Evolutionary conservation across 2,329 filamentous ascomycete genomes (phyloP).

Genomic region (Aspergillus caelatus): DNA sequence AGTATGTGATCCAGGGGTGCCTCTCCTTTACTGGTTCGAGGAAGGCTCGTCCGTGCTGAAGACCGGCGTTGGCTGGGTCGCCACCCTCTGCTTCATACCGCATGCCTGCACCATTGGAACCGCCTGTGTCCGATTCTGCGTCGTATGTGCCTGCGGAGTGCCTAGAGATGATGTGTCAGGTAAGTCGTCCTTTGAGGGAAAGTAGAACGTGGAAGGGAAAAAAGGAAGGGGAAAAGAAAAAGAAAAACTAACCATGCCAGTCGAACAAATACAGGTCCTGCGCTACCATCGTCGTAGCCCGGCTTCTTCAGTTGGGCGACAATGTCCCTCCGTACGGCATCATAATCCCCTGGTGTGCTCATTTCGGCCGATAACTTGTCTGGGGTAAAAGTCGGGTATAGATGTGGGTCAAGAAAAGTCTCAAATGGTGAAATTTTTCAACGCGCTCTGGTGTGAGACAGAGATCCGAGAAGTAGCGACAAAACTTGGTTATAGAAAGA

Average conservation of each 20-base stretch:
- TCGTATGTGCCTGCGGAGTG: constrained; percentile 68
- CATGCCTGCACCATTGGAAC: constrained; percentile 68
- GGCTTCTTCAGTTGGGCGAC: constrained; percentile 59
- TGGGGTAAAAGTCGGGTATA: constrained; percentile 16
- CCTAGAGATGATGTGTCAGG: constrained; percentile 39
- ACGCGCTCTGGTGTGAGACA: neutral
- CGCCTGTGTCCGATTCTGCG: constrained; percentile 61
- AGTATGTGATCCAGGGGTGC: constrained; percentile 67
- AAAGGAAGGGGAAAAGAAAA: neutral
- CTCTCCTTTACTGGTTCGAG: constrained; percentile 63
- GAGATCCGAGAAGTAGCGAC: neutral
- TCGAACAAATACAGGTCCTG: constrained; percentile 65
- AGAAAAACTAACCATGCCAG: constrained; percentile 58
- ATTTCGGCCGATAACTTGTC: constrained; percentile 34
- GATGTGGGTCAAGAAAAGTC: constrained; percentile 6
- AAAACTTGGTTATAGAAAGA: neutral
- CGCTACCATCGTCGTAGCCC: constrained; percentile 66
- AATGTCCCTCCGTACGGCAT: constrained; percentile 59
- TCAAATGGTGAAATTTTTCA: neutral
- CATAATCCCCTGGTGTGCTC: constrained; percentile 43
- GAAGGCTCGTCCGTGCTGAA: constrained; percentile 65
- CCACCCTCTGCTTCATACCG: constrained; percentile 66
- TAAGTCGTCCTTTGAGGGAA: neutral
- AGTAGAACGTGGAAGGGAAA: neutral
- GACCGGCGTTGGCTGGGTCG: constrained; percentile 66